Evolutionary conservation across 2,329 filamentous ascomycete genomes (phyloP).

Genomic region (Phialocephala sp.): DNA sequence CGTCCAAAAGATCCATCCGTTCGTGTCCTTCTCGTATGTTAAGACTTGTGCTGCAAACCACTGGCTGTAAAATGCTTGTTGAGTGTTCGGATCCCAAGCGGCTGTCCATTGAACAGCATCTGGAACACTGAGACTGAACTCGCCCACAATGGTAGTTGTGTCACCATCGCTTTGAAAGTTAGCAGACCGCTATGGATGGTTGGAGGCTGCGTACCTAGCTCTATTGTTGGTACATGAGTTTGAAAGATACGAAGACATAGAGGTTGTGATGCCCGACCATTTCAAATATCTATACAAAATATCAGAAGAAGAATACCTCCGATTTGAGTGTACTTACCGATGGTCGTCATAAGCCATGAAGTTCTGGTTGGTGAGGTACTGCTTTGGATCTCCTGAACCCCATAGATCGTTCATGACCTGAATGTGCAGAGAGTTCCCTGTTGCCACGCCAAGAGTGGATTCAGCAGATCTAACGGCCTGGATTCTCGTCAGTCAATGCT

Average conservation of each 20-base stretch:
- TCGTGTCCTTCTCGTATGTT: slow-evolving; percentile 55
- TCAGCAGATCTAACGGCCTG: slow-evolving; percentile 57
- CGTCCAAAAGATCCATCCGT: slow-evolving; percentile 65
- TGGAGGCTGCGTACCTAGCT: slow-evolving; percentile 21
- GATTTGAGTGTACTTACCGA: background rate
- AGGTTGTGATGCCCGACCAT: slow-evolving; percentile 51
- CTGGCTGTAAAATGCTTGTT: slow-evolving; percentile 56
- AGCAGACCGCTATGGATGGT: background rate
- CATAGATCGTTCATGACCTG: slow-evolving; percentile 59
- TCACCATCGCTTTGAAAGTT: slow-evolving; percentile 26
- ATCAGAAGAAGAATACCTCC: background rate
- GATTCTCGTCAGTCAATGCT: slow-evolving; percentile 29
- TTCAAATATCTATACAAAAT: slow-evolving; percentile 50
- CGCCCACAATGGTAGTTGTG: slow-evolving; percentile 59
- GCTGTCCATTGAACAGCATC: slow-evolving; percentile 52
- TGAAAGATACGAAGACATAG: slow-evolving; percentile 51
- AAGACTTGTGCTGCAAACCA: slow-evolving; percentile 64
- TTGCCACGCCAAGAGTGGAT: slow-evolving; percentile 47
- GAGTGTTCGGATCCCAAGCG: slow-evolving; percentile 50
- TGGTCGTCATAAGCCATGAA: slow-evolving; percentile 59
- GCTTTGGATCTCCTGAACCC: slow-evolving; percentile 60
- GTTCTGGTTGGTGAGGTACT: slow-evolving; percentile 50
- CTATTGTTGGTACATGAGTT: slow-evolving; percentile 56
- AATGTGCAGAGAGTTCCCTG: slow-evolving; percentile 56
- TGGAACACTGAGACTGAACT: slow-evolving; percentile 61